Conservation (phyloP, 1,139 yeast species). For the Lipomyces yarrowii region DNA sequence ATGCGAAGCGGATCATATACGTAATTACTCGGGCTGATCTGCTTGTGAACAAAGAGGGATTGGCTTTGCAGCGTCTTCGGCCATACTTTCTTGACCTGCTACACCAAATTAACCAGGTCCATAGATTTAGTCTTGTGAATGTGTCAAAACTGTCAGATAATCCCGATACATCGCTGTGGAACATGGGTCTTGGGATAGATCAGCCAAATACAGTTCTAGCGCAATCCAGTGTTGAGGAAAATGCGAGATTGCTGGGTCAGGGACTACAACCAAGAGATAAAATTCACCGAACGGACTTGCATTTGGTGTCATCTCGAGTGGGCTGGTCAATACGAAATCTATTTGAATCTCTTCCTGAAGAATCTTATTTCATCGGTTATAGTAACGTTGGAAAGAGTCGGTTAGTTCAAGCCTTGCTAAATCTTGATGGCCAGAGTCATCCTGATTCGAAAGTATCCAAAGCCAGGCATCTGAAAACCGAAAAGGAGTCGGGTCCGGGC, state of each 20-base stretch:
- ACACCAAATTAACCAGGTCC: neutral
- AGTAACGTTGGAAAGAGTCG: constrained; percentile 80
- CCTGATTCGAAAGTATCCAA: neutral
- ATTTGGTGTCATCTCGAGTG: constrained; percentile 53
- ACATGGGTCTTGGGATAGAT: constrained; percentile 5
- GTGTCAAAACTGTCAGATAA: neutral
- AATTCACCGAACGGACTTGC: constrained; percentile 42
- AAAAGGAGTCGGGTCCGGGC: constrained; percentile 20
- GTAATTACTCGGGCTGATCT: constrained; percentile 64
- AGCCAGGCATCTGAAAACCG: constrained; percentile 38
- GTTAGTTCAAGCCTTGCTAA: constrained; percentile 38
- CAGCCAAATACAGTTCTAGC: neutral
- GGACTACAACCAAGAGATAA: neutral
- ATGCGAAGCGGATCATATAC: constrained; percentile 47
- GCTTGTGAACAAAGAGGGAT: constrained; percentile 46
- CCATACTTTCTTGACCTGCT: constrained; percentile 54
- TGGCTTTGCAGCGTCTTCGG: constrained; percentile 46
- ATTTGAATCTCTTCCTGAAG: constrained; percentile 45
- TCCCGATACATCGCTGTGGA: constrained; percentile 14
- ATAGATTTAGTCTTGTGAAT: neutral
- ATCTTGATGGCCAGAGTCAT: constrained; percentile 43
- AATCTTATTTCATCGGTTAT: constrained; percentile 66
- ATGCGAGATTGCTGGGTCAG: neutral
- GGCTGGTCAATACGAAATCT: constrained; percentile 56
- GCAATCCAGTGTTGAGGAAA: neutral